Evolutionary conservation across 176 grass and related monocot genomes (phyloP), one percentile per base, ranked within the genome.

Genomic region (Secale cereale): DNA sequence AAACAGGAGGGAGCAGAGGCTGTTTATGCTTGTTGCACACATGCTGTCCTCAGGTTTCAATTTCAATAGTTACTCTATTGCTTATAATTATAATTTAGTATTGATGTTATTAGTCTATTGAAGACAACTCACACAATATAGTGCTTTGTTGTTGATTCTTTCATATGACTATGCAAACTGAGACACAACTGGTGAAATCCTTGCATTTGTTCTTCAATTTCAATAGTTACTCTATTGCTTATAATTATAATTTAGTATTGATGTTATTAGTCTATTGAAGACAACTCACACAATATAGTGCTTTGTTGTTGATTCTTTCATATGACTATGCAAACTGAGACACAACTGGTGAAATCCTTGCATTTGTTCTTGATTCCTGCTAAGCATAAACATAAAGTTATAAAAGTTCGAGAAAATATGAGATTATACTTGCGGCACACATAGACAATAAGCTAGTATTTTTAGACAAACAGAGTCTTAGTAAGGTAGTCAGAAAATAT

Each of bases 11-110:
- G 97, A 88, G 93, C 97, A 64, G 92, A 89, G 73, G 88, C 91
- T 87, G 97, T 99, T 19, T 99, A 94, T 94, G 97, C 97, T 83
- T 99, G 97, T 52, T 82, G 90, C 88, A 99, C 97, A 12, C 97
- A 99, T 91, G 97, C 97, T 86, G 97, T 99, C 85, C 94, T 99
- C 85, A 99, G 97, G 97, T 99, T 88, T 40, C 65, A 96, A 94
- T 94, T 99, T 88, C 22, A 65, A 32, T 77, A 74, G 33, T 81
- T 81, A 43, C 41, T 65, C 33, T 56, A 30, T 71, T 32, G 23
- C 6, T 12, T 67, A 8, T 69, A 37, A 37, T 37, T 80, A 7
- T 68, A 0, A 40, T 57, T 65, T 48, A 20, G 4, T 30, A 83
- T 36, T 79, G 54, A 23, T 66, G 27, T 19, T 77, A 32, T 37